A percentile compares a stretch with the other conserved stretches of the same genome.
Conservation (phyloP, 2,329 filamentous ascomycete genomes). For the Cladosporium austrohemisphaericum region DNA sequence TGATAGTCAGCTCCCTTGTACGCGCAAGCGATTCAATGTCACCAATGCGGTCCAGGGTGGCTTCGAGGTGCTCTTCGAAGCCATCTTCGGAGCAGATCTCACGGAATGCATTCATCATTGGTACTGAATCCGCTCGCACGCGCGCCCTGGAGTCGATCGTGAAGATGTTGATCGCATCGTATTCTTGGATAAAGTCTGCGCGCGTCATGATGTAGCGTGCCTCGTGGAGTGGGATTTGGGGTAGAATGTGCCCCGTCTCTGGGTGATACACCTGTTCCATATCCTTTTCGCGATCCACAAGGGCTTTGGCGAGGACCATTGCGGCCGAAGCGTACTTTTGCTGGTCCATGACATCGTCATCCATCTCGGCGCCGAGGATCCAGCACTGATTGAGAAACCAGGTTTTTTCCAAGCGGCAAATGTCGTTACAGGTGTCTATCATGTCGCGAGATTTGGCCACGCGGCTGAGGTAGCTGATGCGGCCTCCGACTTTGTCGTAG, state of each 20-base stretch:
- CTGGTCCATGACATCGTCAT: slow-evolving; percentile 97
- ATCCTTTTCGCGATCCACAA: slow-evolving; percentile 78
- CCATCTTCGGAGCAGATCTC: slow-evolving; percentile 73
- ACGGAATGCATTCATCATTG: slow-evolving; percentile 90
- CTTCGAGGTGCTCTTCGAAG: slow-evolving; percentile 78
- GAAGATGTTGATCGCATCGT: slow-evolving; percentile 93
- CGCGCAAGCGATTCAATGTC: slow-evolving; percentile 90
- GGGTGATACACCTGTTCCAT: slow-evolving; percentile 60
- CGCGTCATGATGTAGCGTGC: slow-evolving; percentile 93
- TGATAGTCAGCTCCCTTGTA: slow-evolving; percentile 92
- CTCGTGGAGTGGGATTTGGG: slow-evolving; percentile 74
- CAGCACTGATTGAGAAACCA: slow-evolving; percentile 79
- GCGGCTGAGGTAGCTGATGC: slow-evolving; percentile 80
- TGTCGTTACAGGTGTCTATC: slow-evolving; percentile 69
- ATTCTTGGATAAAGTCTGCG: slow-evolving; percentile 86
- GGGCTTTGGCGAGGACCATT: slow-evolving; percentile 85
- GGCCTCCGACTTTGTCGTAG: slow-evolving; percentile 82
- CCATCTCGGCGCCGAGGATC: slow-evolving; percentile 73
- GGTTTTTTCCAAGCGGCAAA: slow-evolving; percentile 67
- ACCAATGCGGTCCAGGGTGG: slow-evolving; percentile 78
- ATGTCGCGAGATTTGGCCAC: slow-evolving; percentile 86
- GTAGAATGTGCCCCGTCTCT: slow-evolving; percentile 68
- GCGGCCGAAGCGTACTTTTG: slow-evolving; percentile 93
- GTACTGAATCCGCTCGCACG: slow-evolving; percentile 88
- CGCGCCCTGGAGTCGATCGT: slow-evolving; percentile 83